Conservation (phyloP, 2,329 filamentous ascomycete species). For the Fusarium keratoplasticum region DNA sequence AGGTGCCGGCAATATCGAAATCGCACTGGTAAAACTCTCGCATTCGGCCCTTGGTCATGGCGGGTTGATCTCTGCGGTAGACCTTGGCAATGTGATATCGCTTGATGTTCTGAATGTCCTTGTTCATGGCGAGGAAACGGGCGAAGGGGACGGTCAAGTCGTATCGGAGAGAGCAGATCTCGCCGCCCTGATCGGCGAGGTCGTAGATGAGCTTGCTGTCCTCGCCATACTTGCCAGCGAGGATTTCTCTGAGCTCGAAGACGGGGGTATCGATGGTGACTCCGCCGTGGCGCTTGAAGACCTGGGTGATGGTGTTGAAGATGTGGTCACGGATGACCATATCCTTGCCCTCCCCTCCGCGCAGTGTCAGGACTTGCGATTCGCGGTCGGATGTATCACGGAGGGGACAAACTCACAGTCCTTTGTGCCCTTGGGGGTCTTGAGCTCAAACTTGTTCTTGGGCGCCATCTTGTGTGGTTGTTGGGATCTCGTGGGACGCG, state of each 20-base stretch:
- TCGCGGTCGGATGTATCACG: neutral
- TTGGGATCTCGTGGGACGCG: constrained; percentile 35
- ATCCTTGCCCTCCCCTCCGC: constrained; percentile 73
- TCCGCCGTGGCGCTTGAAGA: constrained; percentile 87
- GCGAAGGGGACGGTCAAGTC: constrained; percentile 92
- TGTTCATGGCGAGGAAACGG: constrained; percentile 93
- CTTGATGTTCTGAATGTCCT: constrained; percentile 84
- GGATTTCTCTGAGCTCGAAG: constrained; percentile 88
- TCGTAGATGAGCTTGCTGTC: constrained; percentile 94
- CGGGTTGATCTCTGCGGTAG: constrained; percentile 58
- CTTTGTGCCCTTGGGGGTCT: constrained; percentile 91
- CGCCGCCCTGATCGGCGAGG: constrained; percentile 86
- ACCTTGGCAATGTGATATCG: constrained; percentile 97
- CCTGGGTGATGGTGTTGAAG: constrained; percentile 78
- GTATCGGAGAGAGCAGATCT: constrained; percentile 80
- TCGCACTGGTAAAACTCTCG: constrained; percentile 98
- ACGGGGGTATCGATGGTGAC: constrained; percentile 84
- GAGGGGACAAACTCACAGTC: constrained; percentile 67
- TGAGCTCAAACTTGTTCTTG: constrained; percentile 63
- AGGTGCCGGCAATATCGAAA: constrained; percentile 90
- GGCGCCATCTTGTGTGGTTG: constrained; percentile 44
- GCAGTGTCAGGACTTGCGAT: constrained; percentile 22
- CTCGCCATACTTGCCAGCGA: constrained; percentile 91
- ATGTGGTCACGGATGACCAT: constrained; percentile 86
- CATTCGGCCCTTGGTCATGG: constrained; percentile 92